Base-by-base conservation (phyloP, 176 grass and related monocot genomes). In the Hordeum marinum region DNA sequence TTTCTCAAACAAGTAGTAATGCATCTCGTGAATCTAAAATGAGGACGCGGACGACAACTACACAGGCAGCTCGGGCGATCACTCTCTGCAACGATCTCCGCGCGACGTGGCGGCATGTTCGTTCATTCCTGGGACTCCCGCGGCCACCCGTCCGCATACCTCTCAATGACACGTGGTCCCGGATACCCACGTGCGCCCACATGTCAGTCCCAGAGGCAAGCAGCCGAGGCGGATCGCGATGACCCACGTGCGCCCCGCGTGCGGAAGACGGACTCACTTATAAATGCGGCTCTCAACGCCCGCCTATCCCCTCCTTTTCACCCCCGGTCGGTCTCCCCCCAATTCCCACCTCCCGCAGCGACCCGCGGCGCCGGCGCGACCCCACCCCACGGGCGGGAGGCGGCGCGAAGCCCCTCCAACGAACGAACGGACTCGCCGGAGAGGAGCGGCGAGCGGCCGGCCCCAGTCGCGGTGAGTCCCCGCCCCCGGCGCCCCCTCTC, bases 241-340 rank as follows among this genome's bases (percentile, higher is more conserved):
- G 20, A 6, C 29, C 9, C 79, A 86, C 52, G 72, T 74, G 88
- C 75, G 82, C 73, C 11, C 52, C 42, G 55, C 73, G 71, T 79
- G 79, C 66, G 65, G 72, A 11, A 1, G 34, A 36, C 32, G 52
- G 69, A 39, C 11, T 75, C 66, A 67, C 80, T 61, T 89, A 90
- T 90, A 87, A 83, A 87, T 84, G 37, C 76, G 45, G 55, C 8
- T 3, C 61, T 60, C 80, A 84, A 69, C 75, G 67, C 75, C 85
- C 68, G 9, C 63, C 17, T 72, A 52, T 84, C 58, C 82, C 45
- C 24, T 39, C 77, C 13, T 26, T 73, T 14, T 18, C 50, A 18
- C 17, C 50, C 52, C 50, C 52, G 13, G 40, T 27, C 67, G 23
- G 70, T 73, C 70, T 46, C 46, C 32, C 66, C 64, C 40, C 41